Base-by-base conservation (phyloP, 2,329 filamentous ascomycete species). In the Onygenales sp. region DNA sequence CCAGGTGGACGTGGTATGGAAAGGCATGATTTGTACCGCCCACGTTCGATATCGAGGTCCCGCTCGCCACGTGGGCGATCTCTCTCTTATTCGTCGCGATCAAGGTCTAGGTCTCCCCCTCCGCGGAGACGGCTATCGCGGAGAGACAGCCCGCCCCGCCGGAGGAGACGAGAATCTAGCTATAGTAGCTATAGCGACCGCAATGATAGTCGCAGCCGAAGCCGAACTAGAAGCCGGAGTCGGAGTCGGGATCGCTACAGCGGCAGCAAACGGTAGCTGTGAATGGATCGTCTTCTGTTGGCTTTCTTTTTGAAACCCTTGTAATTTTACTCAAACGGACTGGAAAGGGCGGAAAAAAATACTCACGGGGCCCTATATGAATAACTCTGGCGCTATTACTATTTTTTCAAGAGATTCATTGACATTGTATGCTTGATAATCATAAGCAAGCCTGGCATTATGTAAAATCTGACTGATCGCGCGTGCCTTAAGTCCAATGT, bases 141-240 rank as follows among this genome's bases (percentile, higher is more conserved):
- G 17, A 58, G 62, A 40, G 66, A 69, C 21, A 70, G 68, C 49
- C 65, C 70, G 10, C 66, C 66, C 14, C 65, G 67, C 45, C 63
- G 67, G 50, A 72, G 78, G 57, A 73, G 80, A 56, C 74, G 82
- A 58, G 83, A 80, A 60, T 79, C 79, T 3, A 85, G 80, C 58
- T 83, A 83, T 60, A 79, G 77, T 62, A 80, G 78, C 61, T 74
- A 76, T 62, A 76, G 76, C 58, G 77, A 74, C 58, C 67, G 57
- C 55, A 73, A 64, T 63, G 70, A 62, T 75, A 77, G 68, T 76
- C 76, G 51, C 72, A 74, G 45, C 77, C 69, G 21, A 74, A 67
- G 78, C 78, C 81, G 5, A 74, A 72, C 74, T 74, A 81, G 67
- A 75, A 78, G 61, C 70, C 72, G 60, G 17, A 83, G 67, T 77